Base-by-base conservation (phyloP, 2,329 filamentous ascomycete genomes). In the Chlorencoelia australis region DNA sequence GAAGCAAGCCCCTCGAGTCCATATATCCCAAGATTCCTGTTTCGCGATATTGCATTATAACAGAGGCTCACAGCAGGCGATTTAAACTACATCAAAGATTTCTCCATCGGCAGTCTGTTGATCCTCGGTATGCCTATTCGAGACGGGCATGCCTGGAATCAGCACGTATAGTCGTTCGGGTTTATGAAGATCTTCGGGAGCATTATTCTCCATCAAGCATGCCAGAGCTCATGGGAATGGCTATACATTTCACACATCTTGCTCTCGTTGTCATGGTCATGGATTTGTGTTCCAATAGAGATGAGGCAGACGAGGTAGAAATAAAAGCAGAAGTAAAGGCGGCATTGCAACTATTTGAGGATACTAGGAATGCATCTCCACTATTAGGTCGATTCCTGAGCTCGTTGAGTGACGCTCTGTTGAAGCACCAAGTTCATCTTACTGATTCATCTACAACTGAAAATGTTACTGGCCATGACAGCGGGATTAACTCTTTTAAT, bases 11-110 rank as follows among this genome's bases (percentile, higher is more conserved):
- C n/a, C 29, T 46, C 2, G 39, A 44, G 20, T 24, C 30, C 14
- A 39, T 33, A 5, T 42, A 42, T 37, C 40, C 40, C 34, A 44
- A 48, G 9, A 50, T 56, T 17, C 40, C 50, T 27, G 39, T 54
- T 10, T 56, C 59, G 39, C 48, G 57, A 31, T 59, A 61, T 30
- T 52, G 57, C 16, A 40, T 60, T 16, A 53, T 55, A 33, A 54
- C 47, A 8, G 39, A 59, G 5, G 37, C 56, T 3, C 44, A 59
- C 30, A 46, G 54, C 3, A 54, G 56, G 27, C 53, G 57, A 31
- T 61, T 54, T 44, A 59, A 56, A 34, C 37, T 62, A 3, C 59
- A 62, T 35, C 44, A 60, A 5, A 53, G 57, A n/a, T 60, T 54
- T 30, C 39, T 59, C 4, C 49, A 44, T 9, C 52, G 42, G 26